Percentiles rank a stretch among this genome's conserved stretches.
Evolutionary conservation across 2,329 filamentous ascomycete genomes (phyloP).

Genomic region (Zarea fungicola): DNA sequence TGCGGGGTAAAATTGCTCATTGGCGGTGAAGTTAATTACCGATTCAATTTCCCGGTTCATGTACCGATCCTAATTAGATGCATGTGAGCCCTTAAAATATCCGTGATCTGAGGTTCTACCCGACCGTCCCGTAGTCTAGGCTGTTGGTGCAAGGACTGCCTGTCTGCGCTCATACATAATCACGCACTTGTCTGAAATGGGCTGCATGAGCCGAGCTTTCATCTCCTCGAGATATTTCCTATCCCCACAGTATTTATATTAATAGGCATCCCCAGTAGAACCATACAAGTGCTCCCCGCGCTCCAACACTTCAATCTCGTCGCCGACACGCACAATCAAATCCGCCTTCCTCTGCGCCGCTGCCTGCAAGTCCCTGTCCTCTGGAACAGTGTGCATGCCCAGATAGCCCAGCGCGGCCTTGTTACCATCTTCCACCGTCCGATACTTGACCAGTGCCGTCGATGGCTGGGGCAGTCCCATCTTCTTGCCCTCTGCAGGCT

Average conservation of each 20-base stretch:
- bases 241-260: not conserved
- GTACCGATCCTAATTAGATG: too few relatives aligned
- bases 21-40: too few relatives aligned
- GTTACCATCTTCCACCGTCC: slow-evolving; percentile 23
- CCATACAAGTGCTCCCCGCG: slow-evolving; percentile 23
- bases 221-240: not conserved
- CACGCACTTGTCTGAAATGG: too few relatives aligned
- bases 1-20: too few relatives aligned
- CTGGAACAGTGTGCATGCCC: slow-evolving; percentile 27
- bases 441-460: slow-evolving; percentile 19
- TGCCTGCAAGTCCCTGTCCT: slow-evolving; percentile 17
- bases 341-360: slow-evolving; percentile 2
- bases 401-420: slow-evolving; percentile 23
- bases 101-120: too few relatives aligned
- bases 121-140: too few relatives aligned
- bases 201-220: too few relatives aligned
- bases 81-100: too few relatives aligned
- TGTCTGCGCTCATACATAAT: too few relatives aligned
- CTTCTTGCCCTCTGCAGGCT: slow-evolving; percentile 5
- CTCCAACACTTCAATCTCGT: slow-evolving; percentile 25
- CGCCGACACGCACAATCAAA: slow-evolving; percentile 21
- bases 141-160: too few relatives aligned
- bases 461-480: slow-evolving; percentile 24
- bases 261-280: slow-evolving; percentile 24
- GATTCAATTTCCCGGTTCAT: too few relatives aligned